Conservation (phyloP, 768 basidiomycete species). For the Russula griseocarnosa region DNA sequence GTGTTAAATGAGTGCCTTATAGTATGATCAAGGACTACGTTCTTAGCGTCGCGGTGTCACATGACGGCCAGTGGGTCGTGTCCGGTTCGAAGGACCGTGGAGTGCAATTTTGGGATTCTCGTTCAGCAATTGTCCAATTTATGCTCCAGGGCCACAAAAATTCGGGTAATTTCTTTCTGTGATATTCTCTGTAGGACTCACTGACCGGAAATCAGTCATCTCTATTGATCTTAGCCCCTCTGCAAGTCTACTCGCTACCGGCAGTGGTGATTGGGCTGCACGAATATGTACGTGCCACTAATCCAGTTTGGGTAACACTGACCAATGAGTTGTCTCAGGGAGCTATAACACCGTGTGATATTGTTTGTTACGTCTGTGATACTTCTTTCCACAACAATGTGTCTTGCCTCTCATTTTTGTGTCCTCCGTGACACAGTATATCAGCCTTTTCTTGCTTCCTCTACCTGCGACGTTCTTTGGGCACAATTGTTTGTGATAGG, state of each 20-base stretch:
- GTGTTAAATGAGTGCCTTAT: background rate
- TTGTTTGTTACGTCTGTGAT: constrained; percentile 7
- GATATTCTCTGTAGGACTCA: constrained; percentile 4
- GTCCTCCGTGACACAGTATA: constrained; percentile 15
- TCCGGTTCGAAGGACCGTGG: constrained; percentile 95
- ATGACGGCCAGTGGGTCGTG: constrained; percentile 92
- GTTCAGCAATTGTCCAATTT: constrained; percentile 75
- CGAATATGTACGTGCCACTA: constrained; percentile 53
- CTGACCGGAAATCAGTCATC: constrained; percentile 47
- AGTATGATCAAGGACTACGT: constrained; percentile 55
- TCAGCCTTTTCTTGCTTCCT: constrained; percentile 22
- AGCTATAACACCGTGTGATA: constrained; percentile 30
- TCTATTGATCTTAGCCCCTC: constrained; percentile 64
- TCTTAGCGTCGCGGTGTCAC: constrained; percentile 73
- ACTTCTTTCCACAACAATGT: constrained; percentile 15
- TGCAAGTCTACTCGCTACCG: constrained; percentile 61
- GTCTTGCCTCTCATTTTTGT: constrained; percentile 13
- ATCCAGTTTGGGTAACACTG: background rate
- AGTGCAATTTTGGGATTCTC: constrained; percentile 90
- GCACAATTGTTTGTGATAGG: constrained; percentile 19
- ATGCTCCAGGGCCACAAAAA: constrained; percentile 85
- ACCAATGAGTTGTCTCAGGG: constrained; percentile 26
- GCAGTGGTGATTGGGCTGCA: constrained; percentile 68
- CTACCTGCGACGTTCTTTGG: constrained; percentile 10
- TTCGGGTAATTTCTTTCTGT: constrained; percentile 41